Conservation (phyloP, 371 early-diverging fungal genomes). For the Cokeromyces recurvatus region DNA sequence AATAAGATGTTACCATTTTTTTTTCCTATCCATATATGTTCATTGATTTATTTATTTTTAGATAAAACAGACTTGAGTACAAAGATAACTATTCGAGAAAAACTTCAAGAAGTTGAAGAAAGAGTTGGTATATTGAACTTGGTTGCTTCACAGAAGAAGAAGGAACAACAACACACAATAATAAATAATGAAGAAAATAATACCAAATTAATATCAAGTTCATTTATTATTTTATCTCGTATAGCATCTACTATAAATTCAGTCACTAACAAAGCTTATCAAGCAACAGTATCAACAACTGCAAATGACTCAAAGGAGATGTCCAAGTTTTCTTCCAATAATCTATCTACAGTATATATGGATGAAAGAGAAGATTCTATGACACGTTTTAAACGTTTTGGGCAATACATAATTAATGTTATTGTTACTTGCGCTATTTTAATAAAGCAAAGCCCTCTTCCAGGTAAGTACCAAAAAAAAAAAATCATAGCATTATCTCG, state of each 20-base stretch:
- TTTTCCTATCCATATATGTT: too few species aligned
- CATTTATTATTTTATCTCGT: slow-evolving; percentile 19
- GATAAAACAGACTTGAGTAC: slow-evolving; percentile 29
- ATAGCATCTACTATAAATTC: slow-evolving; percentile 24
- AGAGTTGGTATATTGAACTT: slow-evolving; percentile 28
- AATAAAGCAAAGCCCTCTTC: slow-evolving; percentile 64
- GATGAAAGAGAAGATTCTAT: slow-evolving; percentile 12
- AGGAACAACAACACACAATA: not conserved
- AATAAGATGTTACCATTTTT: too few species aligned
- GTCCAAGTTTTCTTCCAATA: not conserved
- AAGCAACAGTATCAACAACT: not conserved
- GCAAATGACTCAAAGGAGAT: not conserved
- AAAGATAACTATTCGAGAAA: slow-evolving; percentile 12
- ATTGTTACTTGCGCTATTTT: slow-evolving; percentile 49
- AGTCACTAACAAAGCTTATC: slow-evolving; percentile 10
- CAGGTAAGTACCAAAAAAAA: slow-evolving; percentile 36
- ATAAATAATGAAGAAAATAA: not conserved
- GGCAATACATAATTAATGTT: slow-evolving; percentile 40
- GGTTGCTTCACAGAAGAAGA: slow-evolving; percentile 4
- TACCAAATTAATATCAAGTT: not conserved
- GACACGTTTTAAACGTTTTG: slow-evolving; percentile 21
- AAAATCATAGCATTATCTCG: too few species aligned
- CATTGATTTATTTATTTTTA: too few species aligned
- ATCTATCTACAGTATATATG: not conserved
- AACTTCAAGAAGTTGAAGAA: slow-evolving; percentile 28